Evolutionary conservation across 306 rosid species (phyloP).

Genomic region (Lagenaria siceraria): DNA sequence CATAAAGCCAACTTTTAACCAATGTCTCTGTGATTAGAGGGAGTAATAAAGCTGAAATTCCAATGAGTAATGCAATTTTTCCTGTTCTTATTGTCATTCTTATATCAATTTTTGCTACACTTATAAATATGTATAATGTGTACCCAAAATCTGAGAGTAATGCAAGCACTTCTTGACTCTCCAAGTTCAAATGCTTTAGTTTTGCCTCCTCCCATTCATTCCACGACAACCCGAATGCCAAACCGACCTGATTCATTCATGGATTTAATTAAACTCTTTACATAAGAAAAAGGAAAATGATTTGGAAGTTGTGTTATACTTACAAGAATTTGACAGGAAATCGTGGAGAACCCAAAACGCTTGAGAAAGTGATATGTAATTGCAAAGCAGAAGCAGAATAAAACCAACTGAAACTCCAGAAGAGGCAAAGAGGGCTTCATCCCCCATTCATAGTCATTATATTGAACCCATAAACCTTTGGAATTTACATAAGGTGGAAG

Average conservation of each 20-base stretch:
- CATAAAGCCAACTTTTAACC: neutral
- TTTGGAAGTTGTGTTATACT: neutral
- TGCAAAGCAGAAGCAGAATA: constrained; percentile 24
- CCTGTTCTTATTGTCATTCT: constrained; percentile 29
- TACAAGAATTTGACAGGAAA: constrained; percentile 47
- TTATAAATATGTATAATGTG: constrained; percentile 24
- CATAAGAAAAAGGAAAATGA: too few species aligned
- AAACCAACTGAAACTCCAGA: constrained; percentile 34
- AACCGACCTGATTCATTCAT: constrained; percentile 21
- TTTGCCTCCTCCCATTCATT: neutral
- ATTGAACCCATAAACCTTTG: neutral
- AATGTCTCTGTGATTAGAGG: neutral
- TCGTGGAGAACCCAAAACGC: constrained; percentile 31
- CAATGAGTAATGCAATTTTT: constrained; percentile 18
- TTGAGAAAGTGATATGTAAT: constrained; percentile 17
- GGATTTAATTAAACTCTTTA: too few species aligned
- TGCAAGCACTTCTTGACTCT: constrained; percentile 25
- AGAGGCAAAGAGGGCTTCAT: constrained; percentile 11
- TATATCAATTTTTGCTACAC: constrained; percentile 41
- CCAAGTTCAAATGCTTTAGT: constrained; percentile 12
- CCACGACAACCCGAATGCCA: constrained; percentile 23
- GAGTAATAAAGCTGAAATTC: neutral
- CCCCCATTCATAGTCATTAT: neutral
- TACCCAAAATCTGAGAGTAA: constrained; percentile 23
- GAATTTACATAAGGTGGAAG: neutral